phyloP scores from a whole-genome alignment of 2,329 filamentous ascomycete genomes.

The Pseudocercospora musae region DNA sequence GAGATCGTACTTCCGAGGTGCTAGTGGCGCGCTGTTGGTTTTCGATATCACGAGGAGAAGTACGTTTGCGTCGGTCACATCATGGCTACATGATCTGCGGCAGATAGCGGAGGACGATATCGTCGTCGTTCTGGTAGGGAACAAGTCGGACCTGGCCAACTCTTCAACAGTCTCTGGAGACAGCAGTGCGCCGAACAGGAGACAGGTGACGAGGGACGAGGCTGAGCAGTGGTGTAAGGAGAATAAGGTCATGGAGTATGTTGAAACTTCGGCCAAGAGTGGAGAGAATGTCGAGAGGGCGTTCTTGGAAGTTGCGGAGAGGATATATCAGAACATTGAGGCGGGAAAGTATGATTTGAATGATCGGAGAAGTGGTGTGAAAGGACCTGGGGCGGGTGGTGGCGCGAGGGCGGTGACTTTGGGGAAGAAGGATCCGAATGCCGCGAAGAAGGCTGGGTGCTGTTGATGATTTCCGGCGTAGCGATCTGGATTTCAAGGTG shows the following conservation, averaged over 20 bases:
- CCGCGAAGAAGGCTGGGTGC: conserved; percentile 33
- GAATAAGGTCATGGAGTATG: conserved; percentile 87
- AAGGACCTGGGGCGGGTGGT: conserved; percentile 58
- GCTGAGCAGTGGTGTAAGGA: conserved; percentile 83
- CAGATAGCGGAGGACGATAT: conserved; percentile 96
- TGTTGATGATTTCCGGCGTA: conserved; percentile 11
- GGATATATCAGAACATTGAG: conserved; percentile 96
- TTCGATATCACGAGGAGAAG: conserved; percentile 86
- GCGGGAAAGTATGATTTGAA: conserved; percentile 92
- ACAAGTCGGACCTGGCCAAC: conserved; percentile 79
- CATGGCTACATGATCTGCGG: conserved; percentile 90
- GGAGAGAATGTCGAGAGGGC: conserved; percentile 91
- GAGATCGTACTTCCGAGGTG: conserved; percentile 85
- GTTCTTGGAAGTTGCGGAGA: conserved; percentile 87
- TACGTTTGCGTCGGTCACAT: conserved; percentile 83
- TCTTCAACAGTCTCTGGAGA: conserved; percentile 38
- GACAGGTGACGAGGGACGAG: conserved; percentile 78
- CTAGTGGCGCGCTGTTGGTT: conserved; percentile 74
- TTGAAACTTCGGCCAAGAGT: conserved; percentile 94
- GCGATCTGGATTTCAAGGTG: too few species aligned
- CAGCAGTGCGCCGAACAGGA: conserved; percentile 53
- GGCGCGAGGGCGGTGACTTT: conserved; percentile 45
- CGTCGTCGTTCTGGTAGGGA: conserved; percentile 89
- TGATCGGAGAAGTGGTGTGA: conserved; percentile 87
- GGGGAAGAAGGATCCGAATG: conserved; percentile 41